A percentile compares a stretch with the other conserved stretches of the same genome.
Evolutionary conservation across 2,329 filamentous ascomycete genomes (phyloP).

Genomic region (Penicillium glabrum): DNA sequence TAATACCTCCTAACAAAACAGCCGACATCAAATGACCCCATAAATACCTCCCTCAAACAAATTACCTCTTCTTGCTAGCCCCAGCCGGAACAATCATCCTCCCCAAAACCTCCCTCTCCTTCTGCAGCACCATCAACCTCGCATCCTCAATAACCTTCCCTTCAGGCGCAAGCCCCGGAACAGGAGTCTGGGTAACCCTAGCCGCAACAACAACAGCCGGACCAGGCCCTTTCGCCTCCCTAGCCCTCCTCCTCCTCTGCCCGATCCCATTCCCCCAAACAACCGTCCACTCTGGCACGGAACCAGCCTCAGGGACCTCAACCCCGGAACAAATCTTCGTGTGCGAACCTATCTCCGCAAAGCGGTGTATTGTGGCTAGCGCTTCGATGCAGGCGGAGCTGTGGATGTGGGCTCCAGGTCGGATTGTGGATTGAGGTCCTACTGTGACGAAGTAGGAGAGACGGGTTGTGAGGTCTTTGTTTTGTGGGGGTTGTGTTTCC

Average conservation of each 20-base stretch:
- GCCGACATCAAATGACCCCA: not conserved
- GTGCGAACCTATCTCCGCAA: conserved; percentile 49
- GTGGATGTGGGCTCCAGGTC: conserved; percentile 40
- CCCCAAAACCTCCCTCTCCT: conserved; percentile 67
- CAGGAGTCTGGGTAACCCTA: conserved; percentile 16
- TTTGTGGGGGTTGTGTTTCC: not conserved
- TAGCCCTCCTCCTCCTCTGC: conserved; percentile 34
- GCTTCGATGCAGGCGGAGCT: conserved; percentile 46
- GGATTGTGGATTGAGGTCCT: conserved; percentile 37
- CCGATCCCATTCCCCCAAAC: conserved; percentile 63
- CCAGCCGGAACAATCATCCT: conserved; percentile 56
- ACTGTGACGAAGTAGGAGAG: conserved; percentile 42
- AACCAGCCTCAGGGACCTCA: conserved; percentile 57
- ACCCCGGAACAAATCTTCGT: conserved; percentile 69
- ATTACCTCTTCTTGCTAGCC: conserved; percentile 29
- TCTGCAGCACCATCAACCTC: conserved; percentile 63
- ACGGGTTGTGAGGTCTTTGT: conserved; percentile 22
- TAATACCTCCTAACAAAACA: no score
- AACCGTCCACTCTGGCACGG: conserved; percentile 66
- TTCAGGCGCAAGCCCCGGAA: conserved; percentile 42
- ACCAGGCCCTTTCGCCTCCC: conserved; percentile 34
- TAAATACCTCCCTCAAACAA: not conserved
- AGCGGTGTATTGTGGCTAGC: conserved; percentile 37
- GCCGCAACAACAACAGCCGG: conserved; percentile 16
- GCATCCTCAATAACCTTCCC: conserved; percentile 62